Evolutionary conservation across 768 basidiomycete genomes (phyloP), one percentile per base, ranked within the genome.

Genomic region (Mycena filopes): DNA sequence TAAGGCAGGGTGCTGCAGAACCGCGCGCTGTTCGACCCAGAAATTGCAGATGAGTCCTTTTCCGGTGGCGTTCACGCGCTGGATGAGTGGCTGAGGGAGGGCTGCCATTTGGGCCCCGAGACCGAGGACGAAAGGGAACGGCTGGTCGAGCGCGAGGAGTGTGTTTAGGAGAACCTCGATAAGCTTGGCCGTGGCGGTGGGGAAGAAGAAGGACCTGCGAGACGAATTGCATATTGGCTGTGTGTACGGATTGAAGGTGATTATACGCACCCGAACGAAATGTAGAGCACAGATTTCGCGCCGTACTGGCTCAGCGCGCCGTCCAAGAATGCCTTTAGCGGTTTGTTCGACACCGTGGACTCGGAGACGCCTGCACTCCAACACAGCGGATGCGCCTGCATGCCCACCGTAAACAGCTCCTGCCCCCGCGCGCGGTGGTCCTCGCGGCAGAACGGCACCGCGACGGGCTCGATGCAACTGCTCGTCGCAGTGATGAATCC

Each of bases 231-330:
- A 36, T 33, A 33, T 33, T 12, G 33, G 12, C 9, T 36, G 10
- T 36, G 11, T 15, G 36, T 11, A 11, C 36, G 15, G 10, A 2
- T 36, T 15, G 15, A 9, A 2, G 36, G 10, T 36, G 36, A 36
- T n/a, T n/a, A n/a, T n/a, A 36, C 57, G 11, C 21, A 60, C 64
- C 64, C 64, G 41, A 65, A 65, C 13, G 64, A 65, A 28, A 65
- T 60, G 43, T 65, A 65, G 7, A 65, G 50, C 18, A 65, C 43
- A 4, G 64, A 65, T 40, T 48, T 54, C 12, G 23, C 1, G 3
- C 64, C 64, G 20, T 54, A 41, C n/a, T 55, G 20, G 9, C 36
- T 23, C 25, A 33, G 20, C 16, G 57, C 48, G 7, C n/a, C 5
- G 13, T 58, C 56, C 21, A 65, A 42, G 33, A 65, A 65, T 5